phyloP scores from a whole-genome alignment of 2,329 filamentous ascomycete genomes.

The Aplosporella prunicola region DNA sequence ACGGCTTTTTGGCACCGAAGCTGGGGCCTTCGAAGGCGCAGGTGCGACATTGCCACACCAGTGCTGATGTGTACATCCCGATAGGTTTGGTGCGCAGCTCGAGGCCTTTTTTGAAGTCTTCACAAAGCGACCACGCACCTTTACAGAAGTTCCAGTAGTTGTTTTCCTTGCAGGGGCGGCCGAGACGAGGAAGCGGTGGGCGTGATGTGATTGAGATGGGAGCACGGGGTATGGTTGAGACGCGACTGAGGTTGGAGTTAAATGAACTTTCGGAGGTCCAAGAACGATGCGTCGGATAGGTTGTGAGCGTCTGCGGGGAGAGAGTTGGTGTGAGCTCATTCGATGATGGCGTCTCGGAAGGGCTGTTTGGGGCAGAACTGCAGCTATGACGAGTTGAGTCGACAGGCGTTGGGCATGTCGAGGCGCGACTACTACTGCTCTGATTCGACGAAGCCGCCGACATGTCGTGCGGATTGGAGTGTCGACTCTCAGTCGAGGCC shows the following conservation, averaged over 20 bases:
- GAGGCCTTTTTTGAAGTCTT: constrained; percentile 26
- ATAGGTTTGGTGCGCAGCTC: constrained; percentile 20
- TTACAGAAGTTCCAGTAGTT: constrained; percentile 34
- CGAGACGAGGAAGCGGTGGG: too few relatives aligned
- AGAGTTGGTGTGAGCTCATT: too few relatives aligned
- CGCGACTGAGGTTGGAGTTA: too few relatives aligned
- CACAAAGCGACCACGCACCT: constrained; percentile 28
- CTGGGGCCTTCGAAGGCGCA: constrained; percentile 27
- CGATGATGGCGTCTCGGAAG: too few relatives aligned
- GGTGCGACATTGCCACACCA: constrained; percentile 26
- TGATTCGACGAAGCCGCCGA: not conserved
- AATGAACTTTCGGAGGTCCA: too few relatives aligned
- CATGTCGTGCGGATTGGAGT: constrained; percentile 5
- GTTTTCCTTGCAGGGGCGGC: constrained; percentile 30
- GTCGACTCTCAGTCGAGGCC: constrained; percentile 1
- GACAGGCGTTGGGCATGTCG: too few relatives aligned
- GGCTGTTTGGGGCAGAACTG: constrained; percentile 7
- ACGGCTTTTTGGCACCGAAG: constrained; percentile 17
- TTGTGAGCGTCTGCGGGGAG: too few relatives aligned
- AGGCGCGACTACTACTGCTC: too few relatives aligned
- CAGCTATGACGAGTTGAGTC: constrained; percentile 9
- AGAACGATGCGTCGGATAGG: too few relatives aligned
- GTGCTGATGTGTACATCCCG: constrained; percentile 26
- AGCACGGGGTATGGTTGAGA: too few relatives aligned
- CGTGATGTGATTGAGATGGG: not conserved